Conservation (phyloP, 2,329 filamentous ascomycete genomes). For the Fusarium dimerum region DNA sequence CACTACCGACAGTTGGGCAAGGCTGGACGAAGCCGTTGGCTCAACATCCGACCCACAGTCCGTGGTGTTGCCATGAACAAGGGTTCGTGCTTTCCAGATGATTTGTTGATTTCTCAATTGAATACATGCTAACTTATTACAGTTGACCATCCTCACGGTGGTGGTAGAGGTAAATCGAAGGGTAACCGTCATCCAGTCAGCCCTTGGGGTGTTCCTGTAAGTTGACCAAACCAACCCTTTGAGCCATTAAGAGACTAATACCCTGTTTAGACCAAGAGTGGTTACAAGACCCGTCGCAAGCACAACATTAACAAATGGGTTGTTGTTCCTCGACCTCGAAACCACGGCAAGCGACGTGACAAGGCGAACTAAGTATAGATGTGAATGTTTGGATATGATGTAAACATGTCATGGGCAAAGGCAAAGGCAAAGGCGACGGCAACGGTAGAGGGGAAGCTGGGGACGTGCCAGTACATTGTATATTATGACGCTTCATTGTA, state of each 20-base stretch:
- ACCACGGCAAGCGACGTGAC: conserved; percentile 83
- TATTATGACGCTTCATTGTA: conserved; percentile 35
- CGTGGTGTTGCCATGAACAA: conserved; percentile 99
- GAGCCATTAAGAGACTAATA: conserved; percentile 10
- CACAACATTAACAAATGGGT: conserved; percentile 91
- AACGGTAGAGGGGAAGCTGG: conserved; percentile 5
- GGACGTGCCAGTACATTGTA: conserved; percentile 29
- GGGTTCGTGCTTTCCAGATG: conserved; percentile 52
- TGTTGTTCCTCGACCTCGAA: conserved; percentile 78
- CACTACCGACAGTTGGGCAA: conserved; percentile 92
- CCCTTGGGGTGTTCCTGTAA: conserved; percentile 93
- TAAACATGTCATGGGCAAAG: not conserved
- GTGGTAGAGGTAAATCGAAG: conserved; percentile 99
- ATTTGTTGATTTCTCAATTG: not conserved
- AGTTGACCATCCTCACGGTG: conserved; percentile 96
- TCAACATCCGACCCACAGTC: conserved; percentile 92
- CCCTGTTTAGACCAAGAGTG: conserved; percentile 66
- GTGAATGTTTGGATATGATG: conserved; percentile 10
- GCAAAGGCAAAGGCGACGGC: conserved; percentile 12
- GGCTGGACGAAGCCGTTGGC: conserved; percentile 88
- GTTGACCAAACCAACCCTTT: conserved; percentile 38
- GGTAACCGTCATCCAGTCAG: conserved; percentile 93
- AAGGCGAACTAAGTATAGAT: conserved; percentile 49
- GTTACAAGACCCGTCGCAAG: conserved; percentile 89
- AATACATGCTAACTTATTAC: conserved; percentile 17